Conservation (phyloP, 2,329 filamentous ascomycete genomes). For the Paracoccidioides brasiliensis region DNA sequence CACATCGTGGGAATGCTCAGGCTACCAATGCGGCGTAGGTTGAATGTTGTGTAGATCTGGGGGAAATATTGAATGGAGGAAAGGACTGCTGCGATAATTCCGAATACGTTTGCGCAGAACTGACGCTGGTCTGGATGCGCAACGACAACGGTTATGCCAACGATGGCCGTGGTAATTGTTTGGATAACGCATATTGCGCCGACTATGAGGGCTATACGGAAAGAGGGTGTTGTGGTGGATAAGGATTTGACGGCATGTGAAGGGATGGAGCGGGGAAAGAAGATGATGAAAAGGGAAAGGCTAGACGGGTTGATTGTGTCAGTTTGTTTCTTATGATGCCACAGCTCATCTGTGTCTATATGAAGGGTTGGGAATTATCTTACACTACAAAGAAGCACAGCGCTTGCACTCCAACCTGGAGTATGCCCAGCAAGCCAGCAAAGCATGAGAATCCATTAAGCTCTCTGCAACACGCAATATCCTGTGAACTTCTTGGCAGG, state of each 20-base stretch:
- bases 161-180: slow-evolving; percentile 54
- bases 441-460: slow-evolving; percentile 72
- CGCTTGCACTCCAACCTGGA: slow-evolving; percentile 86
- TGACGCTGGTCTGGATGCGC: slow-evolving; percentile 52
- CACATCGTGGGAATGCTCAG: slow-evolving; percentile 96
- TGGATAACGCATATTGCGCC: slow-evolving; percentile 61
- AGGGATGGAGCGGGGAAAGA: slow-evolving; percentile 59
- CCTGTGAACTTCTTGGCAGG: slow-evolving; percentile 66
- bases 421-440: slow-evolving; percentile 74
- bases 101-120: slow-evolving; percentile 73
- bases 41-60: slow-evolving; percentile 86
- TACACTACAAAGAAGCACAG: slow-evolving; percentile 85
- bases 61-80: slow-evolving; percentile 86
- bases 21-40: slow-evolving; percentile 72
- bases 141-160: slow-evolving; percentile 53
- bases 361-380: slow-evolving; percentile 21
- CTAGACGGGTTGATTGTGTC: slow-evolving; percentile 34
- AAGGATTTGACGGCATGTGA: slow-evolving; percentile 37
- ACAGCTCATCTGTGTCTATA: neutral
- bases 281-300: slow-evolving; percentile 83
- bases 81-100: slow-evolving; percentile 62
- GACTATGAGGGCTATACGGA: slow-evolving; percentile 67
- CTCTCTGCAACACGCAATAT: slow-evolving; percentile 74
- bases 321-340: neutral
- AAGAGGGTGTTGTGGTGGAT: slow-evolving; percentile 23